Base-by-base conservation (phyloP, 345 rosid species). In the Sisymbrium irio region DNA sequence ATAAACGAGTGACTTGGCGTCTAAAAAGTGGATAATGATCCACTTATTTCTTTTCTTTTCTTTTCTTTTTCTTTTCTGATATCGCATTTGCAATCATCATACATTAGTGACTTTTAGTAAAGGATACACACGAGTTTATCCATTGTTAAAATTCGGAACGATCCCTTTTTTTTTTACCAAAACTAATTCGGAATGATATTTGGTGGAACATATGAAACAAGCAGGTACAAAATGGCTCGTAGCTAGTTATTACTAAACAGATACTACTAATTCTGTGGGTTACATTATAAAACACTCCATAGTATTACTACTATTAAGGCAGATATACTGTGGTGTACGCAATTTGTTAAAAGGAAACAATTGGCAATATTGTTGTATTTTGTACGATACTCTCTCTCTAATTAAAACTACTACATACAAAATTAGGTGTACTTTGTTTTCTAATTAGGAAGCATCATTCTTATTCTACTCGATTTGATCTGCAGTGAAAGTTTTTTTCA, bases 1-100 rank as follows among this genome's bases (percentile, higher is more conserved):
- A 76, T 76, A 77, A 71, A 70, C 76, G 8, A 28, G 55, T 77
- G 76, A 77, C 80, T 41, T 47, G 76, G 67, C 62, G 15, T 47
- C 62, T 62, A 28, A 36, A 41, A 76, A 69, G 65, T 69, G 11
- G 59, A 62, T 69, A 62, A 76, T 67, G 30, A 75, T 75, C 74
- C 73, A 41, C 9, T 45, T 53, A 19, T 49, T 49, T 33, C 6
- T 36, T 18, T 50, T 22, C 0, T 33, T 25, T 39, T 39, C 1
- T 28, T 72, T 3, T 4, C 0, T 39, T 25, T 30, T 5, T 5
- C 15, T 13, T 36, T 9, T 36, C 5, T 39, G 13, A 47, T 47
- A 9, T 50, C 32, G 41, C 28, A 39, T 67, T 53, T 32, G 63
- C 53, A 55, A 18, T 35, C 19, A 67, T 45, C 28, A 15, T 0